Evolutionary conservation across 768 basidiomycete genomes (phyloP), one percentile per base, ranked within the genome.

Genomic region (Boletus tylopilopsis): DNA sequence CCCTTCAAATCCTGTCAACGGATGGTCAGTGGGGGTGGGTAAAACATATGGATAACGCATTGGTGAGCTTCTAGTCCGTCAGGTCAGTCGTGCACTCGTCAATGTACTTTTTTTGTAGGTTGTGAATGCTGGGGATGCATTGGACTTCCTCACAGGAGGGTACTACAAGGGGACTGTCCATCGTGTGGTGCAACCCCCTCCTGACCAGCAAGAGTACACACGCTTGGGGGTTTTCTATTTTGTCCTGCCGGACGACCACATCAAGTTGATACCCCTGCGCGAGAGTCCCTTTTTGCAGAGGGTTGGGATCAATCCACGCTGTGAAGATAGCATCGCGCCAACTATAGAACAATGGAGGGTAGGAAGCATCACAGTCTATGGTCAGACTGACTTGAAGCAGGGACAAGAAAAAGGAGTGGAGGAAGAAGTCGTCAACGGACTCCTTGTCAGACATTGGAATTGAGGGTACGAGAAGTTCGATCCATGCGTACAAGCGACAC

Each of bases 141-240:
- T 85, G 53, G 76, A 83, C 44, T 80, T 83, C 57, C 70, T 84
- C 19, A 80, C 79, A 2, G 81, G 82, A 1, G 81, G 81, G 1
- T 82, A 69, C 54, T 83, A 83, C 64, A 74, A 71, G 27, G 77
- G 75, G 12, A 83, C 82, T 1, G 76, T 82, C 42, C 82, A 84
- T 56, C 76, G 81, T 13, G 81, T 84, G 16, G 70, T 81, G 4
- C 78, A 78, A 55, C 83, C 81, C 2, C 82, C 81, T 10, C 55
- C 60, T 0, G 80, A 82, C 51, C 82, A 84, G 54, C 75, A 66
- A 25, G 62, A 59, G 25, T 65, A 71, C 52, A 68, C 76, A 15
- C 77, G 82, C 9, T 69, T 83, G 2, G 81, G 82, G 0, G 70
- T 76, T 3, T 82, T 83, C 60, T 83, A 84, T 63, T 84, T 85